These are phyloP conservation scores for Prillingera fragicola DNA, from an alignment of 1,284 basidiomycete species.

Conservation along the genomic window DNA sequence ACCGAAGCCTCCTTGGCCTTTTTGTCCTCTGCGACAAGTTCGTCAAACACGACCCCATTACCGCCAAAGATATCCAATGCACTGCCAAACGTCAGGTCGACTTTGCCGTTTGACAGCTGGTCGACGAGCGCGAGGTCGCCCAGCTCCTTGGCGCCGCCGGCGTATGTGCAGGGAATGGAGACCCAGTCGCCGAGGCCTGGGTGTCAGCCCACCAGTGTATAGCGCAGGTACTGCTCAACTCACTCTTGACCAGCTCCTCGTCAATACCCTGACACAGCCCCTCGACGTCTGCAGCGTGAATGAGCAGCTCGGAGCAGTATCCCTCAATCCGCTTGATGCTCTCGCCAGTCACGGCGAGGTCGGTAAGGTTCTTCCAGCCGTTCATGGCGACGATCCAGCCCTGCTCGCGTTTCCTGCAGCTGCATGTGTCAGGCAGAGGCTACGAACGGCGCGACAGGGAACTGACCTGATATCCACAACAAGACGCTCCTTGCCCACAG, in stretches of 20 bases:
- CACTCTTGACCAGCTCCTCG: conserved; percentile 76
- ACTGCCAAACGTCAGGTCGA: conserved; percentile 93
- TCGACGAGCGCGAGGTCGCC: conserved; percentile 81
- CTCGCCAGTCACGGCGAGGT: conserved; percentile 71
- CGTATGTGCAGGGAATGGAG: conserved; percentile 88
- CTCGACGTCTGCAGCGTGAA: conserved; percentile 98
- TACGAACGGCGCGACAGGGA: not conserved
- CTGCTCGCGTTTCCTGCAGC: conserved; percentile 72
- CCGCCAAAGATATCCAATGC: conserved; percentile 82
- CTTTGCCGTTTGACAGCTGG: conserved; percentile 70
- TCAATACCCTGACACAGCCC: conserved; percentile 96
- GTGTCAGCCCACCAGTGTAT: not conserved
- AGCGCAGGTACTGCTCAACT: conserved; percentile 31
- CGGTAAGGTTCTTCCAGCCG: conserved; percentile 95
- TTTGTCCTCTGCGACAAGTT: conserved; percentile 55
- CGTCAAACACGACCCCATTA: conserved; percentile 62
- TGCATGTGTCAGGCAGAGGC: conserved; percentile 37
- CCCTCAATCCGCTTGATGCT: conserved; percentile 35
- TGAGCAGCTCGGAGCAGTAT: conserved; percentile 75
- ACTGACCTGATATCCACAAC: conserved; percentile 89
- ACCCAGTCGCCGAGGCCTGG: conserved; percentile 88
- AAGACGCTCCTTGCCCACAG: conserved; percentile 75
- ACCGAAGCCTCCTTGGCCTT: conserved; percentile 22
- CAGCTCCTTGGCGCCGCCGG: conserved; percentile 88
- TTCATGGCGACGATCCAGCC: conserved; percentile 98